Evolutionary conservation across 306 rosid genomes (phyloP).

Genomic region (Hylodesmum podocarpum): DNA sequence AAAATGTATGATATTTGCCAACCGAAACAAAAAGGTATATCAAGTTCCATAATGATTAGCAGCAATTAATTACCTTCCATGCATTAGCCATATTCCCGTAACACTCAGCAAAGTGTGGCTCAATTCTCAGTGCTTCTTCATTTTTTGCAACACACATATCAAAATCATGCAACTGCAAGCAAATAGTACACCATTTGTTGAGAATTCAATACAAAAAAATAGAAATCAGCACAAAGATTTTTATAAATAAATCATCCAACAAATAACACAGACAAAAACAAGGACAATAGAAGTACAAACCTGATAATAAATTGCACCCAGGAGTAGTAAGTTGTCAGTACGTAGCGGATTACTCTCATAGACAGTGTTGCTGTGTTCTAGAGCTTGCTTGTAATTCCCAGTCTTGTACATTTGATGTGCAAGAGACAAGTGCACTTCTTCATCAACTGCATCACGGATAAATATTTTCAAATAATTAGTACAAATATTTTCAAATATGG

Average conservation of each 20-base stretch:
- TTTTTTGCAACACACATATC: slow-evolving; percentile 93
- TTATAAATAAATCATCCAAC: background rate
- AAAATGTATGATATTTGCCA: background rate
- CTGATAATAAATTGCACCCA: slow-evolving; percentile 98
- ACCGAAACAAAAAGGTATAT: background rate
- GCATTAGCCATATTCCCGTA: slow-evolving; percentile 99
- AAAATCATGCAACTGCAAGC: slow-evolving; percentile 80
- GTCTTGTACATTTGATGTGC: slow-evolving; percentile 94
- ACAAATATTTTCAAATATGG: background rate
- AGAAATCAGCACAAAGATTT: background rate
- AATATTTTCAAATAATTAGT: background rate
- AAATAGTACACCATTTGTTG: background rate
- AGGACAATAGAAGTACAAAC: slow-evolving; percentile 35
- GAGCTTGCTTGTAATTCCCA: slow-evolving; percentile 85
- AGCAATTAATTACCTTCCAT: slow-evolving; percentile 66
- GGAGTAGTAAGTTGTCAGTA: slow-evolving; percentile 86
- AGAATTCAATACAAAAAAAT: background rate
- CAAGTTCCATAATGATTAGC: background rate
- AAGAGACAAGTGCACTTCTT: slow-evolving; percentile 71
- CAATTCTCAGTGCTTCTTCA: slow-evolving; percentile 89
- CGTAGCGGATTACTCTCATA: slow-evolving; percentile 86
- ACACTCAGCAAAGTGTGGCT: slow-evolving; percentile 94
- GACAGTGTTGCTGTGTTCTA: slow-evolving; percentile 77
- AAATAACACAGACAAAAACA: background rate
- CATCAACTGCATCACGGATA: slow-evolving; percentile 68